phyloP scores from a whole-genome alignment of 768 basidiomycete species.

The Trametes cingulata region DNA sequence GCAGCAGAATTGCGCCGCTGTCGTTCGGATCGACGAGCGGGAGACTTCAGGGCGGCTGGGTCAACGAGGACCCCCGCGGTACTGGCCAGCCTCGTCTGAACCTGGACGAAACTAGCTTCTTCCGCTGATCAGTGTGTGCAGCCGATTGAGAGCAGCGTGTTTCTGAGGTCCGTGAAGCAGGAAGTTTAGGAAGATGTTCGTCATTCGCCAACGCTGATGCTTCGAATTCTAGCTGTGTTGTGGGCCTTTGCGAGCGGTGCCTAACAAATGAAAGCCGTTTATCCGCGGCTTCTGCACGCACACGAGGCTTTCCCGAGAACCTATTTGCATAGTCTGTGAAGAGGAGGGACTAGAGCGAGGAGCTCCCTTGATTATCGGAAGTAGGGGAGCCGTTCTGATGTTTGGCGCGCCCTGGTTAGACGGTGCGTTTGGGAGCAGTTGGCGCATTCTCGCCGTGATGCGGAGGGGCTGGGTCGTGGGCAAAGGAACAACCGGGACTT shows the following conservation, averaged over 20 bases:
- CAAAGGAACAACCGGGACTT: neutral
- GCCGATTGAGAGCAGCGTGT: conserved; percentile 1
- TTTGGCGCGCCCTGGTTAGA: neutral
- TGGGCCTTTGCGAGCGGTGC: neutral
- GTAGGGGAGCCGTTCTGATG: neutral
- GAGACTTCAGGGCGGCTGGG: no score
- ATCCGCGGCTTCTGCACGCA: neutral
- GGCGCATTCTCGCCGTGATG: neutral
- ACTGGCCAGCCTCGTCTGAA: no score
- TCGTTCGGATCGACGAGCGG: no score
- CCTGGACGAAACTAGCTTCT: neutral
- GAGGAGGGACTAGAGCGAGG: neutral
- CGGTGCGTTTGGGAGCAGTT: neutral
- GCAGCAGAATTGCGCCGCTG: neutral
- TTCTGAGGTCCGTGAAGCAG: no score
- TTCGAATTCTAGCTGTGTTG: no score
- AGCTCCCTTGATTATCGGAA: neutral
- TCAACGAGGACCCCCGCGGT: neutral
- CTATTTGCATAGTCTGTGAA: neutral
- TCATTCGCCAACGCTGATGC: no score
- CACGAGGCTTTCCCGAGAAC: neutral
- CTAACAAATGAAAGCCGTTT: neutral
- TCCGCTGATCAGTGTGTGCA: neutral
- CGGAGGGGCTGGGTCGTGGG: neutral
- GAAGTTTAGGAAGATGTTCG: no score